phyloP scores from a whole-genome alignment of 2,329 filamentous ascomycete genomes.

The Trichoderma sp. region DNA sequence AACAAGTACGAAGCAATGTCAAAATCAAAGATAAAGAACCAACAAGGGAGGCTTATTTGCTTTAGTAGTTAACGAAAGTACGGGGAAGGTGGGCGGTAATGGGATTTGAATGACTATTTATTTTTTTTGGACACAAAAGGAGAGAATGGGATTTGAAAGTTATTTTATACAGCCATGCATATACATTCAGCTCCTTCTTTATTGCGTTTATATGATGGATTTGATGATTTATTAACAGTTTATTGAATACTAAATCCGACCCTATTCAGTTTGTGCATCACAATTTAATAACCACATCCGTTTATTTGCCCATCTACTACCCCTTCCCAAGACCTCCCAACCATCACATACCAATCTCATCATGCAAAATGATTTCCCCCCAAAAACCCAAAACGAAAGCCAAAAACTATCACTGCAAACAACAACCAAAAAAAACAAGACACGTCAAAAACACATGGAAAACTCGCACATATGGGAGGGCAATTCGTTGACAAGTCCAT shows the following conservation, averaged over 20 bases:
- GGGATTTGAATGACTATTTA: not conserved
- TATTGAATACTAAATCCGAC: too few species aligned
- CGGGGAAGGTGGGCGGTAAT: not conserved
- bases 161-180: not conserved
- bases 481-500: not conserved
- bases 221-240: too few species aligned
- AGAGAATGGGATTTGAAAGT: not conserved
- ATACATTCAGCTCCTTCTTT: not conserved
- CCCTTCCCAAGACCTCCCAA: too few species aligned
- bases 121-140: not conserved
- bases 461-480: too few species aligned
- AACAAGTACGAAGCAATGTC: not conserved
- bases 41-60: not conserved
- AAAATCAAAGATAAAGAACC: not conserved
- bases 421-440: too few species aligned
- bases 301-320: too few species aligned
- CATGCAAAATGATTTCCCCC: too few species aligned
- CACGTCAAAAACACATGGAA: not conserved
- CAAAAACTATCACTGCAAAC: too few species aligned
- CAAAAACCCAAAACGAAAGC: too few species aligned
- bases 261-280: too few species aligned
- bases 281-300: too few species aligned
- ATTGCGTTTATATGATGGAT: not conserved
- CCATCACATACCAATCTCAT: too few species aligned
- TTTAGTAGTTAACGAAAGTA: not conserved